Percentiles rank a stretch among this genome's conserved stretches.
These are phyloP conservation scores for Cystofilobasidium capitatum DNA, from an alignment of 768 basidiomycete species.

Conservation along the genomic window DNA sequence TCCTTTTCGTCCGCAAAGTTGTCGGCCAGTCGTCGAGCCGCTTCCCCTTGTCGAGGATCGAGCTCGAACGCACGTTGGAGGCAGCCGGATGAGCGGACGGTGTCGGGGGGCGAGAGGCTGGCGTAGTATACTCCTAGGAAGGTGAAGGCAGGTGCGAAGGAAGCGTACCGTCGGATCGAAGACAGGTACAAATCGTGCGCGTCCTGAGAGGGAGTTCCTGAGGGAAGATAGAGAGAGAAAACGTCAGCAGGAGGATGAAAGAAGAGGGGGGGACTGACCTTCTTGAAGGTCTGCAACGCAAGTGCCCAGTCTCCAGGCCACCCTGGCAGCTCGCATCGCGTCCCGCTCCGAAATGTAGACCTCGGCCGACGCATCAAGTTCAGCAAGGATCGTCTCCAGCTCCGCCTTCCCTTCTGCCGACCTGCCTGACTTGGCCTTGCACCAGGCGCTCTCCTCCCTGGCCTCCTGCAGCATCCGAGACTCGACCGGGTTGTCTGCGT, in stretches of 20 bases:
- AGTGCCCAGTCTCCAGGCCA: conserved; percentile 74
- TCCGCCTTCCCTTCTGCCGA: conserved; percentile 35
- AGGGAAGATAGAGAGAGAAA: not conserved
- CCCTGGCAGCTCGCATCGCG: conserved; percentile 56
- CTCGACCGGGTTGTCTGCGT: conserved; percentile 40
- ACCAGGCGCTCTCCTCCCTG: conserved; percentile 79
- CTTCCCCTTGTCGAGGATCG: conserved; percentile 75
- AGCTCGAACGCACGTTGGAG: conserved; percentile 98
- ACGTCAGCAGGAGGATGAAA: not conserved
- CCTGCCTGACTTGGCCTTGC: conserved; percentile 47
- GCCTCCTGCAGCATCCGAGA: conserved; percentile 42
- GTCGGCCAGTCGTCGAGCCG: conserved; percentile 71
- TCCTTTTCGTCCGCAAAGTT: conserved; percentile 87
- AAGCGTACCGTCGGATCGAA: conserved; percentile 61
- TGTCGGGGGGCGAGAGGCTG: conserved; percentile 65
- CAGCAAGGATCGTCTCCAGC: conserved; percentile 35
- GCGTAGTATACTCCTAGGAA: conserved; percentile 84
- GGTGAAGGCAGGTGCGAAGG: conserved; percentile 84
- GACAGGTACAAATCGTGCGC: conserved; percentile 71
- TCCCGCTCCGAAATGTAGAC: conserved; percentile 45
- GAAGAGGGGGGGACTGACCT: conserved; percentile 45
- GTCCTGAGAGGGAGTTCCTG: conserved; percentile 41
- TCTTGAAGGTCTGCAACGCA: conserved; percentile 58
- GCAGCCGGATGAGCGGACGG: conserved; percentile 78
- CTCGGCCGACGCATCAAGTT: conserved; percentile 33